Base-by-base conservation (phyloP, 1,139 yeast genomes). In the Sugiyamaella paludigena region DNA sequence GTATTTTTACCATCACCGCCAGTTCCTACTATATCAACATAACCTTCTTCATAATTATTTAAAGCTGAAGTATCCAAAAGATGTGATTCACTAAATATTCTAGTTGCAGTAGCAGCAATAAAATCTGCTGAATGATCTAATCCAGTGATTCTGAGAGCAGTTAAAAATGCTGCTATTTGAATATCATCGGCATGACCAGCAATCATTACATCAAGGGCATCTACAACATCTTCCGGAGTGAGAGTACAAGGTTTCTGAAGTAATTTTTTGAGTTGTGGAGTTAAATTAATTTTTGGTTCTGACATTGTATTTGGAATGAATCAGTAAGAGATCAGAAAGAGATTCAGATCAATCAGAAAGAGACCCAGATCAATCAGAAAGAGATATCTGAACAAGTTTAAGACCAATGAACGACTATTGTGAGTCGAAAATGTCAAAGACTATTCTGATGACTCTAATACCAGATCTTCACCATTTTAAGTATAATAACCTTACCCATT, bases 1-100 rank as follows among this genome's bases (percentile, higher is more conserved):
- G 98, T 92, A 64, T 92, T 84, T 64, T 92, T 96, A 2, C 97
- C 96, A 64, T 92, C 98, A 6, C 98, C 98, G 28, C 98, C 98
- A 0, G 98, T 92, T 1, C 98, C 98, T 7, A 92, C 98, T 36
- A 92, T 87, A 67, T 92, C 98, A 13, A 87, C 77, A 58, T 80
- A 85, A 0, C 87, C 87, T 1, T 65, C 69, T 5, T 19, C 24
- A 19, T 19, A 19, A 0, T 70, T 59, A 42, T 76, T 77, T 4
- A 82, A 77, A 8, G 62, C 61, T 2, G 69, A 63, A 13, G 40
- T 43, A 48, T 64, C 64, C 26, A 66, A 51, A 36, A 52, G 55
- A 30, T 57, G 52, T 13, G 70, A 65, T 45, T 66, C 60, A 74
- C 77, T 27, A 88, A 83, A 64, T 74, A 87, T 63, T 77, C 83